phyloP scores from a whole-genome alignment of 2,329 filamentous ascomycete genomes.

The Trichophyton rubrum region DNA sequence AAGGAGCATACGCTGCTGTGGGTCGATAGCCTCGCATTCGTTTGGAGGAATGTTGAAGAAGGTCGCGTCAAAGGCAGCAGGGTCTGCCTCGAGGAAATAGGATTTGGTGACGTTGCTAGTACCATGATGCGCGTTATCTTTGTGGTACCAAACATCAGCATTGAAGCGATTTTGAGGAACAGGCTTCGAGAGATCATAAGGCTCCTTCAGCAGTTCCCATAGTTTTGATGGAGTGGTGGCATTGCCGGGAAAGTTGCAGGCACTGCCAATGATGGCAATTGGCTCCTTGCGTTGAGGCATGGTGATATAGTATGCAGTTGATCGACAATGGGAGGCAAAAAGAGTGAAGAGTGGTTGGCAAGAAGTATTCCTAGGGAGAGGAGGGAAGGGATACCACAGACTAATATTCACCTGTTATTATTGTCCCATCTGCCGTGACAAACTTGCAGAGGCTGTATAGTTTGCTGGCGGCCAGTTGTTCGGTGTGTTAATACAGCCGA shows the following conservation, averaged over 20 bases:
- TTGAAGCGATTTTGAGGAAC: slow-evolving; percentile 15
- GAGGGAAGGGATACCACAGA: not conserved
- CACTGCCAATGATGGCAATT: slow-evolving; percentile 23
- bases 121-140: slow-evolving; percentile 9
- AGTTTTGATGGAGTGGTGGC: slow-evolving; percentile 21
- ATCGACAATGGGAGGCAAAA: not conserved
- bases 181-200: slow-evolving; percentile 6
- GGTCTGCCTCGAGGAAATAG: slow-evolving; percentile 18
- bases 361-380: not conserved
- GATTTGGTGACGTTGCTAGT: slow-evolving; percentile 10
- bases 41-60: slow-evolving; percentile 22
- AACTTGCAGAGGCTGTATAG: not conserved
- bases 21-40: slow-evolving; percentile 22
- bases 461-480: not conserved
- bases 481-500: not conserved
- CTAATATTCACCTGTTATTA: not conserved
- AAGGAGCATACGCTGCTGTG: slow-evolving; percentile 22
- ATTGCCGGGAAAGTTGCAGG: slow-evolving; percentile 26
- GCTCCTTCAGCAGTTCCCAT: slow-evolving; percentile 22
- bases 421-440: not conserved
- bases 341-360: not conserved
- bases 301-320: not conserved
- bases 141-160: slow-evolving; percentile 13
- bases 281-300: slow-evolving; percentile 5
- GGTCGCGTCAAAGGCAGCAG: slow-evolving; percentile 20